Base-by-base conservation (phyloP, 192 early-diverging fungal species). In the Podila epicladia region DNA sequence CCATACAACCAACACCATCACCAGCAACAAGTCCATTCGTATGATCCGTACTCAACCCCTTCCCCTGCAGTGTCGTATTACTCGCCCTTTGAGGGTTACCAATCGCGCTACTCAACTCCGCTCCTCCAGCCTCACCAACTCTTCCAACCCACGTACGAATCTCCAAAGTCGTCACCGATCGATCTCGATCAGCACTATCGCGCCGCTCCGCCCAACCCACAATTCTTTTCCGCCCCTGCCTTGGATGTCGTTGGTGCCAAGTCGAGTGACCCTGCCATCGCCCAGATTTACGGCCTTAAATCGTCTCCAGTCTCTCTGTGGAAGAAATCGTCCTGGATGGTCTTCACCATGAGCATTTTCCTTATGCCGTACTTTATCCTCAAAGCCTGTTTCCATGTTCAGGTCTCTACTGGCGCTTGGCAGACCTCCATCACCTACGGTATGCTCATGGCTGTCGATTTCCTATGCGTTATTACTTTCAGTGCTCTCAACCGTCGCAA, bases 261-360 rank as follows among this genome's bases (percentile, higher is more conserved):
- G 41, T 13, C 41, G 1, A 45, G 65, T 22, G 45, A 12, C 2
- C 29, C 59, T 20, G 20, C 64, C 11, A 67, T 41, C 19, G 29
- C 65, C 29, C 59, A 61, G 19, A 61, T 7, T 7, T 61, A 31
- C 29, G 59, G 59, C 6, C 59, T 61, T 12, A 61, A 61, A 33
- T 61, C 59, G 13, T 61, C 59, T 2, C 59, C 9, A 32, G 59
- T 61, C 59, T 61, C 59, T 7, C 22, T 61, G 17, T 61, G 59
- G 59, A 61, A 61, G 12, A 61, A 61, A 20, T 12, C 59, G 26
- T 17, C 31, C 4, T 61, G 59, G 59, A 61, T 61, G 0, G 1
- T 61, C 15, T 61, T 61, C 31, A 61, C 59, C 22, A 28, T 61
- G 59, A 61, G 59, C 15, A 61, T 61, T 26, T 61, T 61, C 26